Conservation (phyloP, 371 early-diverging fungal species). For the Circinella umbellata region DNA sequence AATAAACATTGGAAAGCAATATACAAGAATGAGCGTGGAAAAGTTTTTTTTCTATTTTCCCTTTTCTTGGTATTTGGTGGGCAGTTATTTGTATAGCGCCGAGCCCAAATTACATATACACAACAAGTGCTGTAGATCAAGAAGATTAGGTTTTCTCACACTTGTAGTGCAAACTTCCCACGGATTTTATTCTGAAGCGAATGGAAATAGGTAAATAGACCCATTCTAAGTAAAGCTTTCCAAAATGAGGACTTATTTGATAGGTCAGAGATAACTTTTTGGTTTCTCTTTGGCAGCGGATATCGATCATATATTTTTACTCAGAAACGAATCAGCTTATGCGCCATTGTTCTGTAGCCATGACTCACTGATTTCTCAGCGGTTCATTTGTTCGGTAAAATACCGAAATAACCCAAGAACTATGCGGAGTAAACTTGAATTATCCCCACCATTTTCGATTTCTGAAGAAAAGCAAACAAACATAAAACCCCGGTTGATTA, state of each 20-base stretch:
- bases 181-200: not conserved
- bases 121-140: not conserved
- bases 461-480: not conserved
- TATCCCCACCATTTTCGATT: not conserved
- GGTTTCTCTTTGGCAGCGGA: not conserved
- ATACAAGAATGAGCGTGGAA: too few relatives aligned
- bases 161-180: slow-evolving; percentile 11
- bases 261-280: not conserved
- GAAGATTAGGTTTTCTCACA: slow-evolving; percentile 6
- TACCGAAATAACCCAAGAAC: not conserved
- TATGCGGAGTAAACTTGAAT: not conserved
- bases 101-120: not conserved
- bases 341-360: not conserved
- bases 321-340: slow-evolving; percentile 1
- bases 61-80: too few relatives aligned
- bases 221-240: not conserved
- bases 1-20: too few relatives aligned
- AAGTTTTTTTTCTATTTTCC: too few relatives aligned
- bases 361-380: slow-evolving; percentile 3
- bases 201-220: not conserved
- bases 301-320: not conserved
- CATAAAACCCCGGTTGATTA: not conserved
- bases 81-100: too few relatives aligned
- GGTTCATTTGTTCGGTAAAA: not conserved
- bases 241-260: not conserved